Conservation (phyloP, 192 early-diverging fungal genomes). For the Geranomyces variabilis region DNA sequence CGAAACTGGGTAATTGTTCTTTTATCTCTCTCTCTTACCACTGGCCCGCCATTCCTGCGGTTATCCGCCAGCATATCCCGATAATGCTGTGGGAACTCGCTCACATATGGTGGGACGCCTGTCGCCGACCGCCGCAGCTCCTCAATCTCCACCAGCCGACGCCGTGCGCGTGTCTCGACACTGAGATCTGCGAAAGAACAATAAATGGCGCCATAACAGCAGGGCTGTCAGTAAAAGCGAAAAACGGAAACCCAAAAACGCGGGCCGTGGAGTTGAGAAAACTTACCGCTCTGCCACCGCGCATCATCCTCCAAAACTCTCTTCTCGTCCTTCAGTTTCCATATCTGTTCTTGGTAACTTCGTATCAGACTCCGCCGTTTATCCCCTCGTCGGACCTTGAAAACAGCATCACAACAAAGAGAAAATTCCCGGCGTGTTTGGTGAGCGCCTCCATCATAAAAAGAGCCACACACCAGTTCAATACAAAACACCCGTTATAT, state of each 20-base stretch:
- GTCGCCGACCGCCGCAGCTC: conserved; percentile 19
- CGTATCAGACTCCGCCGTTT: conserved; percentile 11
- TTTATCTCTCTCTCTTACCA: conserved; percentile 22
- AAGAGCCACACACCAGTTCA: too few relatives aligned
- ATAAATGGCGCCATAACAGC: too few relatives aligned
- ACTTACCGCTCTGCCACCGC: conserved; percentile 4
- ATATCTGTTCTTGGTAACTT: conserved; percentile 5
- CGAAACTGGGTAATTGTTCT: neutral
- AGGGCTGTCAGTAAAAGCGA: neutral
- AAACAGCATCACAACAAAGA: too few relatives aligned
- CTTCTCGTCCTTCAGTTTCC: conserved; percentile 26
- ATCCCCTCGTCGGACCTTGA: conserved; percentile 26
- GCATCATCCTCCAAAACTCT: conserved; percentile 7
- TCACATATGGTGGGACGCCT: conserved; percentile 21
- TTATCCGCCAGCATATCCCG: conserved; percentile 17
- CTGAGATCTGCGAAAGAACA: neutral
- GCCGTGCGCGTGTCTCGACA: neutral
- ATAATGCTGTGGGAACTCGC: neutral
- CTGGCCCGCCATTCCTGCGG: conserved; percentile 19
- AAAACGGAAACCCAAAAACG: neutral
- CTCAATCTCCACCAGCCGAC: conserved; percentile 11
- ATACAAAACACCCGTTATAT: too few relatives aligned
- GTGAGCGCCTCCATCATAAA: too few relatives aligned
- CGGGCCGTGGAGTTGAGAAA: too few relatives aligned
- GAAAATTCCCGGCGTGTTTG: too few relatives aligned